Percentiles rank a stretch among this genome's conserved stretches.
phyloP scores from a whole-genome alignment of 73 alveolate genomes.

The Paramecium tetraurelia region DNA sequence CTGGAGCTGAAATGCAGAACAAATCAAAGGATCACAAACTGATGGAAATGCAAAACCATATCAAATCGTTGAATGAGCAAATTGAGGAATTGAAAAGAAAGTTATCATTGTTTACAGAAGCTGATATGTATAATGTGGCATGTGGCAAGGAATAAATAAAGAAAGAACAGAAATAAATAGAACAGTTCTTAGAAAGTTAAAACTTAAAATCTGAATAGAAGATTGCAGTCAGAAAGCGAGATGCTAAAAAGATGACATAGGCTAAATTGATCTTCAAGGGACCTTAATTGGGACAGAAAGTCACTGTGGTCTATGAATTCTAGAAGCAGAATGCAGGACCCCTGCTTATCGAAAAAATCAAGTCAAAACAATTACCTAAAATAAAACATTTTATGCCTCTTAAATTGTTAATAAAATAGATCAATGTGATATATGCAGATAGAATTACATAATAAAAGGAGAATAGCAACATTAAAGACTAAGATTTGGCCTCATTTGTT shows the following conservation, averaged over 20 bases:
- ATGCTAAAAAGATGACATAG: not conserved
- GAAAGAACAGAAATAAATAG: not conserved
- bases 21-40: not conserved
- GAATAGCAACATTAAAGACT: not conserved
- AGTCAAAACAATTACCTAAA: not conserved
- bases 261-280: constrained; percentile 16
- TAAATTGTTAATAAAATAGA: not conserved
- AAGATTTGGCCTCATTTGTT: constrained; percentile 47
- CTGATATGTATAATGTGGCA: not conserved
- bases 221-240: not conserved
- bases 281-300: constrained; percentile 40
- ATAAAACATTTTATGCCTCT: constrained; percentile 39
- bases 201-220: not conserved
- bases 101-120: not conserved
- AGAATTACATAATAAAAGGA: constrained; percentile 24
- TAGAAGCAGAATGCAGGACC: constrained; percentile 33
- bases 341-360: not conserved
- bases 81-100: not conserved
- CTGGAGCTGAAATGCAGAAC: not conserved
- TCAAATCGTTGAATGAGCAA: not conserved
- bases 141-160: not conserved
- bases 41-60: not conserved
- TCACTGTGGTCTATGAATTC: not conserved
- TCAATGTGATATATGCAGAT: not conserved
- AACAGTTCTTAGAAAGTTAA: not conserved